Evolutionary conservation across 2,329 filamentous ascomycete genomes (phyloP).

Genomic region (Cyphellophora europaea): DNA sequence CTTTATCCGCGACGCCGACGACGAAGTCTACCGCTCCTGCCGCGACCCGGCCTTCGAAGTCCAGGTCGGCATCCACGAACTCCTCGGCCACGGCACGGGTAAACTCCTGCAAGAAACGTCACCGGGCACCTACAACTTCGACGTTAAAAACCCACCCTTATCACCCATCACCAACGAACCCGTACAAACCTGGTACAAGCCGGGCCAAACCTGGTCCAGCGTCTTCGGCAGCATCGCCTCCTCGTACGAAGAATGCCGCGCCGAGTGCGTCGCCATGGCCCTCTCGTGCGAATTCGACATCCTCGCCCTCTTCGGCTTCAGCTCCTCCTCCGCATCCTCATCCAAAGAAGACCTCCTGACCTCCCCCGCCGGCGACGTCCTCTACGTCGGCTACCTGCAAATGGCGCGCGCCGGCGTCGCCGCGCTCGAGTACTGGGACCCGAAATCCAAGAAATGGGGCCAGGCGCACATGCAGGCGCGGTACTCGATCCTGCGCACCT

Average conservation of each 20-base stretch:
- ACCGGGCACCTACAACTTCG: slow-evolving; percentile 78
- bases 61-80: slow-evolving; percentile 88
- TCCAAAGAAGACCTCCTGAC: slow-evolving; percentile 39
- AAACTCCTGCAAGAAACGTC: slow-evolving; percentile 87
- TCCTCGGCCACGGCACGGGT: slow-evolving; percentile 81
- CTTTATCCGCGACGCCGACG: slow-evolving; percentile 72
- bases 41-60: slow-evolving; percentile 87
- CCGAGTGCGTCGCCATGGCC: slow-evolving; percentile 88
- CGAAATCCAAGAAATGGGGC: slow-evolving; percentile 82
- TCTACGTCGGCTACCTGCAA: slow-evolving; percentile 78
- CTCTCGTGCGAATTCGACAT: slow-evolving; percentile 82
- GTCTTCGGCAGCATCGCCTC: slow-evolving; percentile 83
- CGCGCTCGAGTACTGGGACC: slow-evolving; percentile 90
- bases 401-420: slow-evolving; percentile 92
- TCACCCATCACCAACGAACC: slow-evolving; percentile 72
- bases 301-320: slow-evolving; percentile 84
- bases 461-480: slow-evolving; percentile 87
- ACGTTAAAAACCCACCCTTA: slow-evolving; percentile 67
- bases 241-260: slow-evolving; percentile 88
- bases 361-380: slow-evolving; percentile 70
- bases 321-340: slow-evolving; percentile 62
- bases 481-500: slow-evolving; percentile 68
- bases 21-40: slow-evolving; percentile 70
- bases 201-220: slow-evolving; percentile 87
- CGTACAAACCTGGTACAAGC: slow-evolving; percentile 82